Conservation (phyloP, 2,329 filamentous ascomycete genomes). For the Cercospora beticola region DNA sequence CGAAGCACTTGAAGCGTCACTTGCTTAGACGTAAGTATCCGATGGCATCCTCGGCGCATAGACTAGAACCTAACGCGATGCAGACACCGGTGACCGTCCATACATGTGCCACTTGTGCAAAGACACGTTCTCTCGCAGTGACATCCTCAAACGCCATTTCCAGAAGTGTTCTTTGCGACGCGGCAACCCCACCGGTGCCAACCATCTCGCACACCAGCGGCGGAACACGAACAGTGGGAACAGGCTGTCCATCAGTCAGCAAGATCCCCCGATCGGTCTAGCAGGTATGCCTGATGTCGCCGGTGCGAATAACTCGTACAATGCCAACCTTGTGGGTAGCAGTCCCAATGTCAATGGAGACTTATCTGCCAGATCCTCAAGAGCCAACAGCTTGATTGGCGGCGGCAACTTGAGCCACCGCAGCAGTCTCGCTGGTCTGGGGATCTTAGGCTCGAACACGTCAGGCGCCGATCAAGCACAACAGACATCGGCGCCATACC, state of each 20-base stretch:
- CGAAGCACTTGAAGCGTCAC: conserved; percentile 96
- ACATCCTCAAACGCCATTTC: conserved; percentile 98
- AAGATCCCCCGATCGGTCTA: conserved; percentile 39
- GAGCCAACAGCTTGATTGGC: conserved; percentile 51
- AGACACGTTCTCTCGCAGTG: conserved; percentile 95
- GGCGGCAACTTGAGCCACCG: conserved; percentile 39
- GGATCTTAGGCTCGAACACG: conserved; percentile 35
- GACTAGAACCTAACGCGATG: conserved; percentile 35
- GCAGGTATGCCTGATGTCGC: conserved; percentile 38
- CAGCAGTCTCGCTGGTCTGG: conserved; percentile 36
- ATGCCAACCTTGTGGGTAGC: conserved; percentile 33
- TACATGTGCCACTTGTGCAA: conserved; percentile 98
- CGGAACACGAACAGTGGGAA: conserved; percentile 51
- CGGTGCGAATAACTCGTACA: conserved; percentile 31
- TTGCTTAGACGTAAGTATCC: conserved; percentile 82
- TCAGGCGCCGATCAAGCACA: conserved; percentile 32
- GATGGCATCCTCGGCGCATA: neutral
- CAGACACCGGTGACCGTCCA: conserved; percentile 94
- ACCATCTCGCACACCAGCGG: conserved; percentile 75
- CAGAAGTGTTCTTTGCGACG: conserved; percentile 97
- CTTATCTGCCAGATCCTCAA: conserved; percentile 50
- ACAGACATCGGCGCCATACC: conserved; percentile 32
- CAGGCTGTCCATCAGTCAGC: conserved; percentile 39
- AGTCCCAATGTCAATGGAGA: conserved; percentile 41
- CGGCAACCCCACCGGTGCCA: conserved; percentile 92